These are phyloP conservation scores for Hanseniaspora thailandica DNA, from an alignment of 805 yeast genomes.

Conservation along the genomic window DNA sequence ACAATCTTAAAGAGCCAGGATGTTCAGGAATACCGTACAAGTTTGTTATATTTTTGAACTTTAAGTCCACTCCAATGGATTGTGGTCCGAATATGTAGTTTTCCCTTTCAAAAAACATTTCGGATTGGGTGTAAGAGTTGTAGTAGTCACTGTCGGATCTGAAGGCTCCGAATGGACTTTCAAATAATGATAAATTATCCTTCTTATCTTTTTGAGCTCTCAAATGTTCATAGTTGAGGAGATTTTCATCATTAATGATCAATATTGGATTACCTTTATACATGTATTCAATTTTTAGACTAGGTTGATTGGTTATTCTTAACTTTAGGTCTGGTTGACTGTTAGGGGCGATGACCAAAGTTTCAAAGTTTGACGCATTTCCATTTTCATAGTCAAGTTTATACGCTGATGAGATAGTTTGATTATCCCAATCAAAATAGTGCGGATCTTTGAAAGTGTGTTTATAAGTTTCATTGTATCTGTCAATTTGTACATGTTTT, in stretches of 20 bases:
- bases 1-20: conserved; percentile 64
- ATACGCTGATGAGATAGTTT: background rate
- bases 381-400: background rate
- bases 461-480: conserved; percentile 49
- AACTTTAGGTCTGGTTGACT: conserved; percentile 32
- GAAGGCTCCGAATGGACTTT: conserved; percentile 56
- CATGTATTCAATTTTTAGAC: conserved; percentile 41
- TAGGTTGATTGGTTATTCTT: conserved; percentile 33
- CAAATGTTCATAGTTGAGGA: conserved; percentile 75
- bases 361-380: background rate
- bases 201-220: conserved; percentile 38
- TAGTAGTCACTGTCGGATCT: conserved; percentile 44
- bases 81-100: conserved; percentile 76
- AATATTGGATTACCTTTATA: conserved; percentile 39
- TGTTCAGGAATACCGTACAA: conserved; percentile 97
- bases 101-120: conserved; percentile 38
- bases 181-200: conserved; percentile 41
- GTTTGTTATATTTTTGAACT: conserved; percentile 45
- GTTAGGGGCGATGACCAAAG: conserved; percentile 30
- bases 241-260: conserved; percentile 53
- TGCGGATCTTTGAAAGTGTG: conserved; percentile 41
- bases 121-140: conserved; percentile 34
- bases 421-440: conserved; percentile 3
- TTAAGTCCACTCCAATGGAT: conserved; percentile 68
- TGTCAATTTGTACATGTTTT: conserved; percentile 30